Conservation (phyloP, 768 basidiomycete genomes). For the Candolleomyces aberdarensis region DNA sequence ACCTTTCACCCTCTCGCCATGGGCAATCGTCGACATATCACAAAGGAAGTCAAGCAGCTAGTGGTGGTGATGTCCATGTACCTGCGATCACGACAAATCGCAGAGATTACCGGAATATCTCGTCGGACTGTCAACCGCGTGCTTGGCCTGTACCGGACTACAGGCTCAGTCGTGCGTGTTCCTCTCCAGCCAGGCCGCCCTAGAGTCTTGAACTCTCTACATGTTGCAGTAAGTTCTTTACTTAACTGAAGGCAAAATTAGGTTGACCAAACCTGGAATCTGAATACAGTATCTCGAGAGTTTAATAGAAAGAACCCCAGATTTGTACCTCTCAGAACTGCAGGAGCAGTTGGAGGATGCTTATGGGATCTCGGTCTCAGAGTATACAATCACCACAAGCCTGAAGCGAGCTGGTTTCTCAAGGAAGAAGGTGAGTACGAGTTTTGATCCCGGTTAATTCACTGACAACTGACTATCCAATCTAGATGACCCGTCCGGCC, state of each 20-base stretch:
- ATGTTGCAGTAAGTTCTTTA: background rate
- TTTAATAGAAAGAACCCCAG: background rate
- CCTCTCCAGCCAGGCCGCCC: background rate
- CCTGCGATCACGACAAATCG: too few species aligned
- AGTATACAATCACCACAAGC: background rate
- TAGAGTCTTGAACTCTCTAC: background rate
- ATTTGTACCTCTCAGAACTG: background rate
- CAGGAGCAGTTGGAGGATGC: background rate
- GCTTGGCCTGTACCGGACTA: too few species aligned
- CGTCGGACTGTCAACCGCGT: too few species aligned
- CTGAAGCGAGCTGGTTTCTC: background rate
- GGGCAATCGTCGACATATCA: too few species aligned
- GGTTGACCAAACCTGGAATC: background rate
- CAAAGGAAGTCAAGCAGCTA: too few species aligned
- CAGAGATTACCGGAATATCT: too few species aligned
- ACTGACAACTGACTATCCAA: background rate
- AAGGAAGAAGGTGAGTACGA: background rate
- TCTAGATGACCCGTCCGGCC: background rate
- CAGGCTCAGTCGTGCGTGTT: background rate
- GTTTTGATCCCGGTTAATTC: background rate
- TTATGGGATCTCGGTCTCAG: background rate
- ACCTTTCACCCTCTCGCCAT: too few species aligned
- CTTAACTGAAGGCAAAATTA: background rate
- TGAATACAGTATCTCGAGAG: background rate
- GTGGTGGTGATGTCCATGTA: too few species aligned